Evolutionary conservation across 2,329 filamentous ascomycete species (phyloP).

Genomic region (Onygenales sp.): DNA sequence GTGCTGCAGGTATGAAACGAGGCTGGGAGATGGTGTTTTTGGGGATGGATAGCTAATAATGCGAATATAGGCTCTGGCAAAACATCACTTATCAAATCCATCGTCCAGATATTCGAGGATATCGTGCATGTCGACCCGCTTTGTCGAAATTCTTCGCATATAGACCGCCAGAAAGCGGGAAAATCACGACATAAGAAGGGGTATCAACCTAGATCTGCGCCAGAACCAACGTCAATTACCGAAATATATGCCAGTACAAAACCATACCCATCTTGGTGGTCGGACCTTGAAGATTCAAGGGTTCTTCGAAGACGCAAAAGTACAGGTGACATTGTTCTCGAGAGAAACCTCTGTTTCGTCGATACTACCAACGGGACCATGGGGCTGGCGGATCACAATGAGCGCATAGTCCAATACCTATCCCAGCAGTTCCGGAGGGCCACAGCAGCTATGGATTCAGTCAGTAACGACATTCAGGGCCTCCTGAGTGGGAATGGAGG

Average conservation of each 20-base stretch:
- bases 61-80: slow-evolving; percentile 62
- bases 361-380: slow-evolving; percentile 61
- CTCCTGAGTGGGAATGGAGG: slow-evolving; percentile 75
- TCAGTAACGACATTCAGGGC: slow-evolving; percentile 64
- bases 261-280: slow-evolving; percentile 85
- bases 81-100: slow-evolving; percentile 77
- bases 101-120: slow-evolving; percentile 77
- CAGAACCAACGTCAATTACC: slow-evolving; percentile 34
- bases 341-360: slow-evolving; percentile 88
- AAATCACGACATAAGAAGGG: slow-evolving; percentile 7
- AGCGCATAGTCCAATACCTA: slow-evolving; percentile 59
- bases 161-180: slow-evolving; percentile 6
- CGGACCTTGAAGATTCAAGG: slow-evolving; percentile 60
- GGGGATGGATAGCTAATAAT: neutral
- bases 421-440: slow-evolving; percentile 59
- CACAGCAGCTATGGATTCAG: slow-evolving; percentile 51
- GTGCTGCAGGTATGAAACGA: slow-evolving; percentile 53
- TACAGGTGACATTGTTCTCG: slow-evolving; percentile 65
- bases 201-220: neutral
- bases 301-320: slow-evolving; percentile 58
- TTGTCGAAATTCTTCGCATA: slow-evolving; percentile 13
- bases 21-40: slow-evolving; percentile 5
- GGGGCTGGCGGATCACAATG: slow-evolving; percentile 44
- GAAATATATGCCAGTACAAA: slow-evolving; percentile 73
- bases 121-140: slow-evolving; percentile 83